Evolutionary conservation across 805 yeast species (phyloP).

Genomic region (Wickerhamomyces ciferrii): DNA sequence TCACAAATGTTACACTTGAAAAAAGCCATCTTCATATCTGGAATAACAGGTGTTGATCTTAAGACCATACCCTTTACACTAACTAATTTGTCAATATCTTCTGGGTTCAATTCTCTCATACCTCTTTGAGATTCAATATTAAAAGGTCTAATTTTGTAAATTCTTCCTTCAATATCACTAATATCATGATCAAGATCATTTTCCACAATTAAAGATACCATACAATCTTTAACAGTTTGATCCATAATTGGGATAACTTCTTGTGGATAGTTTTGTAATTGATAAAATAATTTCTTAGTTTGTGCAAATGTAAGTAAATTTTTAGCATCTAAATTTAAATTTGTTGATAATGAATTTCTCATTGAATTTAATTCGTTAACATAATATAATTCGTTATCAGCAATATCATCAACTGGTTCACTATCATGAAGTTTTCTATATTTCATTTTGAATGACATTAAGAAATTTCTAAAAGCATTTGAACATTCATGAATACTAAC

Average conservation of each 20-base stretch:
- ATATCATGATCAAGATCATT: slow-evolving; percentile 42
- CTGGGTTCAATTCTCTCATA: slow-evolving; percentile 90
- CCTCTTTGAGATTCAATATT: slow-evolving; percentile 72
- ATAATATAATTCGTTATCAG: slow-evolving; percentile 72
- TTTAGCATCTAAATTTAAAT: slow-evolving; percentile 77
- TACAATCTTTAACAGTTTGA: slow-evolving; percentile 85
- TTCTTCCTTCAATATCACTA: slow-evolving; percentile 69
- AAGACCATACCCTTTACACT: slow-evolving; percentile 86
- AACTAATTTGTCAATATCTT: slow-evolving; percentile 90
- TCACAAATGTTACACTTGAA: slow-evolving; percentile 94
- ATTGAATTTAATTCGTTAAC: slow-evolving; percentile 67
- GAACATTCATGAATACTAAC: slow-evolving; percentile 88
- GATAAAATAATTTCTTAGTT: slow-evolving; percentile 77
- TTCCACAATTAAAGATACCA: slow-evolving; percentile 68
- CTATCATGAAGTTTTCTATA: slow-evolving; percentile 52
- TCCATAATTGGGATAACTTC: slow-evolving; percentile 98
- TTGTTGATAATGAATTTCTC: slow-evolving; percentile 74
- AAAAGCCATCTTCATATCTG: slow-evolving; percentile 97
- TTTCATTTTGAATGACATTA: slow-evolving; percentile 77
- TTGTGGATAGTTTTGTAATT: slow-evolving; percentile 88
- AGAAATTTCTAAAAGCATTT: slow-evolving; percentile 72
- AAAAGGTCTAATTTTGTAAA: slow-evolving; percentile 86
- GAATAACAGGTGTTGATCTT: slow-evolving; percentile 85
- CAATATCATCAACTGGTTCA: slow-evolving; percentile 33
- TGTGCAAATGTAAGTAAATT: slow-evolving; percentile 73